Conservation (phyloP, 129 eudicot genomes). For the Lactuca saligna region DNA sequence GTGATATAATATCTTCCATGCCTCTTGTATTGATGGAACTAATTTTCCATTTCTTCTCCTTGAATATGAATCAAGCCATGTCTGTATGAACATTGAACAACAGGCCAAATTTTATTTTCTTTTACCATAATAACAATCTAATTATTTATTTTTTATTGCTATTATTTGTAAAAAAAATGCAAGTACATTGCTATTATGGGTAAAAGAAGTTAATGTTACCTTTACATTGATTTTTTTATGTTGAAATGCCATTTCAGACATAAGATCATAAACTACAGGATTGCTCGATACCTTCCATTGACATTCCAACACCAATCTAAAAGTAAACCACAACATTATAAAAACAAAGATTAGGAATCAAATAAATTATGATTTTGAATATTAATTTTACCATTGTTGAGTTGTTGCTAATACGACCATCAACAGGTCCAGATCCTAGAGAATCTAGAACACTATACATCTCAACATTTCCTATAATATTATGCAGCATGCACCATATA, state of each 20-base stretch:
- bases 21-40: conserved; percentile 57
- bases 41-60: conserved; percentile 61
- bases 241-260: conserved; percentile 91
- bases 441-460: conserved; percentile 82
- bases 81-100: conserved; percentile 33
- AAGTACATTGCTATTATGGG: too few relatives aligned
- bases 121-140: too few relatives aligned
- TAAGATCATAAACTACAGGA: conserved; percentile 82
- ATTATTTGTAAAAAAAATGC: too few relatives aligned
- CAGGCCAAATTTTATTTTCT: not conserved
- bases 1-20: conserved; percentile 75
- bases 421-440: conserved; percentile 79
- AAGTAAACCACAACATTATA: not conserved
- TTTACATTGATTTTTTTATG: conserved; percentile 47
- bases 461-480: conserved; percentile 77
- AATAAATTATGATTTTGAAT: too few relatives aligned
- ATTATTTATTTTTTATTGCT: too few relatives aligned
- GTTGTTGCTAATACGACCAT: conserved; percentile 75
- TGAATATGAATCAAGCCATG: conserved; percentile 60
- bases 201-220: conserved; percentile 34
- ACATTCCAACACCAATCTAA: conserved; percentile 91
- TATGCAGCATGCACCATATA: conserved; percentile 94
- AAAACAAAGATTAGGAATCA: too few relatives aligned
- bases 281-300: conserved; percentile 95
- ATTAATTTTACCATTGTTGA: conserved; percentile 59